Evolutionary conservation across 345 rosid genomes (phyloP).

Genomic region (Gossypium rotundifolium): DNA sequence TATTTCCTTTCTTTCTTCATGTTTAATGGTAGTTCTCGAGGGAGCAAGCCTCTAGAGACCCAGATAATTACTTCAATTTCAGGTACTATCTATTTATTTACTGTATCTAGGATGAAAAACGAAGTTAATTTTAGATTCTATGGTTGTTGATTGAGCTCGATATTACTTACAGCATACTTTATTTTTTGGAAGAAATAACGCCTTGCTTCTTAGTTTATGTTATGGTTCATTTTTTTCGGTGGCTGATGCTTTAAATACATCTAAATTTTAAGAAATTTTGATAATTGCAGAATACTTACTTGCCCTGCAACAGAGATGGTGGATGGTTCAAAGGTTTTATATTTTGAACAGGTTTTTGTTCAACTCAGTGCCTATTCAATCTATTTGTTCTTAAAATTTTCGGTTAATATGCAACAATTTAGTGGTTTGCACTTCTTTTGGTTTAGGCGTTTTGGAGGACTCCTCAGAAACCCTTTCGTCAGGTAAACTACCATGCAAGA

Average conservation of each 20-base stretch:
- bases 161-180: background rate
- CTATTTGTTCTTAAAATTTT: background rate
- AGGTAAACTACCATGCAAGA: conserved; percentile 33
- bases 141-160: background rate
- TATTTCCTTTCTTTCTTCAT: background rate
- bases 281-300: conserved; percentile 51
- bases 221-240: background rate
- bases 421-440: background rate
- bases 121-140: background rate
- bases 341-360: conserved; percentile 62
- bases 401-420: background rate
- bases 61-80: conserved; percentile 83
- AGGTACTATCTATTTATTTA: conserved; percentile 36
- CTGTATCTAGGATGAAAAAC: background rate
- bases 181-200: background rate
- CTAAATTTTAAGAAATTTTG: background rate
- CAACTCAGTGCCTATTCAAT: background rate
- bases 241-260: background rate
- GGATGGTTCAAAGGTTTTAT: conserved; percentile 76
- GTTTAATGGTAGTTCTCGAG: conserved; percentile 49
- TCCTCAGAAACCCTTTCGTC: conserved; percentile 88
- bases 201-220: background rate
- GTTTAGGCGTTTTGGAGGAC: conserved; percentile 83
- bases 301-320: conserved; percentile 93
- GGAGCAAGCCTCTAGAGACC: conserved; percentile 88